phyloP scores from a whole-genome alignment of 371 early-diverging fungal species.

The Mucor sp. region DNA sequence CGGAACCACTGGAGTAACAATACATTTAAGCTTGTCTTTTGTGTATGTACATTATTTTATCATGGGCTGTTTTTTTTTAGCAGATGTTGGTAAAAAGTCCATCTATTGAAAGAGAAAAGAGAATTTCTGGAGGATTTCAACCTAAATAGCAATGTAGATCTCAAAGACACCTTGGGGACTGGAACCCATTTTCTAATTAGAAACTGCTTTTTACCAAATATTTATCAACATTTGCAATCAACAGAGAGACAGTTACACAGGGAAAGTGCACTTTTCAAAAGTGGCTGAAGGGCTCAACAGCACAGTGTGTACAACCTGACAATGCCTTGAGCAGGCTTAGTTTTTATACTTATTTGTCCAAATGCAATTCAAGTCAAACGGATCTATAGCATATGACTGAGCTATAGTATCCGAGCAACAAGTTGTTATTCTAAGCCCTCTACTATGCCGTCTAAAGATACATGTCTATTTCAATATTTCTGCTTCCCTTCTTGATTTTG shows the following conservation, averaged over 20 bases:
- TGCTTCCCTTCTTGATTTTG: not conserved
- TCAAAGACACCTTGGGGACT: too few species aligned
- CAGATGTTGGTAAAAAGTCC: too few species aligned
- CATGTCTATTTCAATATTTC: not conserved
- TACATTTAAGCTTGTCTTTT: too few species aligned
- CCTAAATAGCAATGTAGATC: too few species aligned
- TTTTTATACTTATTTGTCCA: not conserved
- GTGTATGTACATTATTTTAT: too few species aligned
- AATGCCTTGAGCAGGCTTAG: not conserved
- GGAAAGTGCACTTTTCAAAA: not conserved
- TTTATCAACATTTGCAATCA: too few species aligned
- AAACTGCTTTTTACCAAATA: too few species aligned
- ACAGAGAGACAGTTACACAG: not conserved
- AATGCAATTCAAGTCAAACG: not conserved
- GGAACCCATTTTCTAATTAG: too few species aligned
- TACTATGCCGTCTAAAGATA: not conserved
- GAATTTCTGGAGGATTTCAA: too few species aligned
- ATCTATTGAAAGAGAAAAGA: too few species aligned
- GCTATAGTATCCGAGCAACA: not conserved
- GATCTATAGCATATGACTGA: not conserved
- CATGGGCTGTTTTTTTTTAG: too few species aligned
- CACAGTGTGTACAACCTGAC: not conserved
- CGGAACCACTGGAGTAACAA: too few species aligned
- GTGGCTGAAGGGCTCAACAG: not conserved
- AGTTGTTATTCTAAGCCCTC: not conserved